These are phyloP conservation scores for Tetrahymena borealis DNA, from an alignment of 73 alveolate genomes.

Conservation along the genomic window DNA sequence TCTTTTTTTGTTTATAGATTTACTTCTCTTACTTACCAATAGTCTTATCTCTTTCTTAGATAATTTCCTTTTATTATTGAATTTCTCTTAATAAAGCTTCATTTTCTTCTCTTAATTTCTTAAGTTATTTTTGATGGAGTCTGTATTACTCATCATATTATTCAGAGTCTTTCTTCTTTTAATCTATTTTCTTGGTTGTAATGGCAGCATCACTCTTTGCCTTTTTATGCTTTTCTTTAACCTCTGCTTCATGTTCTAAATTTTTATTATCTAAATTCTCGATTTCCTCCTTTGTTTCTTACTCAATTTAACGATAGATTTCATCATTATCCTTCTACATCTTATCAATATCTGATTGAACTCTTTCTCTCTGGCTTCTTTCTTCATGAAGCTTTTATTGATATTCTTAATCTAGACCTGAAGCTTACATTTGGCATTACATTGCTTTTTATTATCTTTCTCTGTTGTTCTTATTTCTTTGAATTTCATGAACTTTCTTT, in stretches of 20 bases:
- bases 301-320: slow-evolving; percentile 14
- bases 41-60: slow-evolving; percentile 89
- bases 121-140: slow-evolving; percentile 49
- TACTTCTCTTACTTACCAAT: slow-evolving; percentile 88
- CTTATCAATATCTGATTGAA: slow-evolving; percentile 46
- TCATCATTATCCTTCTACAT: slow-evolving; percentile 34
- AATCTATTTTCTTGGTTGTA: slow-evolving; percentile 52
- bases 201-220: slow-evolving; percentile 70
- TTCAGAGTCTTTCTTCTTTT: slow-evolving; percentile 51
- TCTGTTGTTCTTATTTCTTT: slow-evolving; percentile 37
- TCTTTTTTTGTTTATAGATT: slow-evolving; percentile 87
- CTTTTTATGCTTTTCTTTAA: slow-evolving; percentile 59
- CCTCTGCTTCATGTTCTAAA: slow-evolving; percentile 53
- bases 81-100: slow-evolving; percentile 44
- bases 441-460: slow-evolving; percentile 52
- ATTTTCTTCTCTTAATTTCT: slow-evolving; percentile 53
- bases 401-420: slow-evolving; percentile 47
- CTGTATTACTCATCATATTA: slow-evolving; percentile 58
- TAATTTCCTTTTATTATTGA: slow-evolving; percentile 75
- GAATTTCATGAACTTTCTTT: slow-evolving; percentile 42
- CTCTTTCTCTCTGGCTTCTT: slow-evolving; percentile 52
- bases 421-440: slow-evolving; percentile 54
- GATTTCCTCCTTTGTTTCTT: slow-evolving; percentile 55
- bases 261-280: slow-evolving; percentile 66
- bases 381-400: slow-evolving; percentile 48